phyloP scores from a whole-genome alignment of 768 basidiomycete genomes.

The Guyanaporus albipodus region DNA sequence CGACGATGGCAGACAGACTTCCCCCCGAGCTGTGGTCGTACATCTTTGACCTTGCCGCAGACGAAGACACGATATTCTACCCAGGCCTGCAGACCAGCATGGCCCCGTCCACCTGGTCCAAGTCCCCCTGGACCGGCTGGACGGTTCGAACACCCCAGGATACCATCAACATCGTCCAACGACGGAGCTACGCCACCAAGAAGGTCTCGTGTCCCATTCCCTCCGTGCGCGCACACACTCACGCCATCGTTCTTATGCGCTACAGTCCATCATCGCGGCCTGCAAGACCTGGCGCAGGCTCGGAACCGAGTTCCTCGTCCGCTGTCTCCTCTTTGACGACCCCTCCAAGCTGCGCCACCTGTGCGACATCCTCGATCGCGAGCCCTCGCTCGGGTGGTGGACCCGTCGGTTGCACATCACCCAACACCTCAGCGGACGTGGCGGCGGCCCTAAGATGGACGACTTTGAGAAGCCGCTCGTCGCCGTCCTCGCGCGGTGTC shows the following conservation, averaged over 20 bases:
- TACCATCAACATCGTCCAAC: conserved; percentile 53
- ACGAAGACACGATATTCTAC: conserved; percentile 66
- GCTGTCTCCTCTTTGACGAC: conserved; percentile 63
- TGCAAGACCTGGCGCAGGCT: conserved; percentile 61
- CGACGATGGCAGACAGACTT: conserved; percentile 35
- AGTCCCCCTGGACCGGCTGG: conserved; percentile 47
- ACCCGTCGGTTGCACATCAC: conserved; percentile 67
- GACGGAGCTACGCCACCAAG: conserved; percentile 59
- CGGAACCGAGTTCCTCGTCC: conserved; percentile 64
- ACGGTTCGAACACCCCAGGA: conserved; percentile 56
- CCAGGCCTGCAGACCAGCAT: conserved; percentile 57
- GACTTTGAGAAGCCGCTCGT: conserved; percentile 53
- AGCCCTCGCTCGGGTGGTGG: conserved; percentile 63
- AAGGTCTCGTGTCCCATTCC: conserved; percentile 42
- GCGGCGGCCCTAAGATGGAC: conserved; percentile 39
- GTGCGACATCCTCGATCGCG: conserved; percentile 47
- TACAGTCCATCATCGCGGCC: conserved; percentile 62
- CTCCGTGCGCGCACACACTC: background rate
- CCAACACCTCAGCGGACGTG: conserved; percentile 42
- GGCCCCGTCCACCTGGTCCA: conserved; percentile 65
- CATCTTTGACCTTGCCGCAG: conserved; percentile 68
- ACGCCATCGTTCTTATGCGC: background rate
- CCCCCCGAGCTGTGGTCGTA: conserved; percentile 68
- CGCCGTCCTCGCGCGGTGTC: conserved; percentile 58
- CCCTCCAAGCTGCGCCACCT: conserved; percentile 52